Evolutionary conservation across 2,329 filamentous ascomycete genomes (phyloP), one percentile per base, ranked within the genome.

Genomic region (Dactylellina drechsleri): DNA sequence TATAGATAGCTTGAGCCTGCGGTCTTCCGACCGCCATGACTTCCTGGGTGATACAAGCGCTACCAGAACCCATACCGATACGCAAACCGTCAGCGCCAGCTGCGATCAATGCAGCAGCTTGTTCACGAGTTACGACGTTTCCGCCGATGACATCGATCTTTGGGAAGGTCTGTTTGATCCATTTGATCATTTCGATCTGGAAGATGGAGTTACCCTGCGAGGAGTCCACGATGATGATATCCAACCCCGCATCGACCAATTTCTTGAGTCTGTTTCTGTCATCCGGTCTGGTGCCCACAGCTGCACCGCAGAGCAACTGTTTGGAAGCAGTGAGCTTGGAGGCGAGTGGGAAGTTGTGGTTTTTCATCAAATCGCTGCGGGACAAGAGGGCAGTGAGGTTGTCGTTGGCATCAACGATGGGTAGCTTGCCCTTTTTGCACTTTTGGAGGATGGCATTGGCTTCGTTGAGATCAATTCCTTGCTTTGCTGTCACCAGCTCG

Each of bases 11-110:
- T 28, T 93, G 92, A 49, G 96, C 95, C 84, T 99, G 95, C 70
- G 95, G 95, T 80, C 95, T 91, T 74, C 96, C 95, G 58, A 99
- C 94, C 79, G 95, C 95, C 95, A 99, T 99, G 81, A 99, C 96
- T 85, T 99, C 95, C 84, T 99, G 95, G 67, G 95, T 99, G 80
- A 99, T 99, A 84, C 95, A 99, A 81, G 95, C 95, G 81, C 92
- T 96, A 81, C 95, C 95, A 82, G 92, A 96, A 79, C 95, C 95
- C 95, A 99, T 99, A 82, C 95, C 95, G 81, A 99, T 99, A 82
- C 95, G 92, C 79, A 99, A 88, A 82, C 95, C 96, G 82, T 99
- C 95, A 72, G 92, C 94, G 82, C 95, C 95, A 78, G 94, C 95
- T 76, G 91, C 92, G 80, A 99, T 98, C 79, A 99, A 85, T 77